A percentile compares a stretch with the other conserved stretches of the same genome.
Evolutionary conservation across 2,329 filamentous ascomycete species (phyloP).

Genomic region (Diaporthe vexans): DNA sequence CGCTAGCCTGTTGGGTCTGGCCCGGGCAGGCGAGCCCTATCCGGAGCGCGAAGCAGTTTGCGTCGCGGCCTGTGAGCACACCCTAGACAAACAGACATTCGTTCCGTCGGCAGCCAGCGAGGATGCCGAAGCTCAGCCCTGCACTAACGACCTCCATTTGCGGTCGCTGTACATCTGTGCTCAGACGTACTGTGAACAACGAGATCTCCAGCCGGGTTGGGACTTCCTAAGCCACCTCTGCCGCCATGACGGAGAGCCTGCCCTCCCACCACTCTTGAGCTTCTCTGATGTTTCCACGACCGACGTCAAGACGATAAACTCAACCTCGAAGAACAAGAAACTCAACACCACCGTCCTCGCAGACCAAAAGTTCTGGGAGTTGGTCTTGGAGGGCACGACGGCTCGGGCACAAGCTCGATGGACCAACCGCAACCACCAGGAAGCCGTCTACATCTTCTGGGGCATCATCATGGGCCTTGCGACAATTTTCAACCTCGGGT

Average conservation of each 20-base stretch:
- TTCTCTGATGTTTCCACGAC: not conserved
- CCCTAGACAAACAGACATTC: conserved; percentile 20
- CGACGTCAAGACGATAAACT: not conserved
- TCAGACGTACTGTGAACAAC: not conserved
- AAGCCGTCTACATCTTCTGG: conserved; percentile 25
- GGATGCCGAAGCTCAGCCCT: not conserved
- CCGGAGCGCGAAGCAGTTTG: conserved; percentile 21
- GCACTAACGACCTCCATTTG: not conserved
- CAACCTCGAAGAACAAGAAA: conserved; percentile 19
- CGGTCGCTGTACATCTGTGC: conserved; percentile 21
- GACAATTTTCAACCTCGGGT: not conserved
- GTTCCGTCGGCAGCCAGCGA: not conserved
- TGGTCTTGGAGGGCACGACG: not conserved
- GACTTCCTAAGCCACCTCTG: not conserved
- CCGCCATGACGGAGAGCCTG: not conserved
- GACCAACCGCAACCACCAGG: conserved; percentile 20
- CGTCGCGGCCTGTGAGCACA: conserved; percentile 20
- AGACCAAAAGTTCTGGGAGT: not conserved
- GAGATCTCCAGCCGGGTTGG: conserved; percentile 14
- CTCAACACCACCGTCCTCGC: conserved; percentile 22
- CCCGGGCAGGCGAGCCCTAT: conserved; percentile 19
- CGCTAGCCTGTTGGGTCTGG: not conserved
- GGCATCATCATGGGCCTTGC: conserved; percentile 23
- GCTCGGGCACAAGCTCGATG: conserved; percentile 13
- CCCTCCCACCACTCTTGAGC: not conserved